Base-by-base conservation (phyloP, 2,329 filamentous ascomycete genomes). In the Esteya vermicola region DNA sequence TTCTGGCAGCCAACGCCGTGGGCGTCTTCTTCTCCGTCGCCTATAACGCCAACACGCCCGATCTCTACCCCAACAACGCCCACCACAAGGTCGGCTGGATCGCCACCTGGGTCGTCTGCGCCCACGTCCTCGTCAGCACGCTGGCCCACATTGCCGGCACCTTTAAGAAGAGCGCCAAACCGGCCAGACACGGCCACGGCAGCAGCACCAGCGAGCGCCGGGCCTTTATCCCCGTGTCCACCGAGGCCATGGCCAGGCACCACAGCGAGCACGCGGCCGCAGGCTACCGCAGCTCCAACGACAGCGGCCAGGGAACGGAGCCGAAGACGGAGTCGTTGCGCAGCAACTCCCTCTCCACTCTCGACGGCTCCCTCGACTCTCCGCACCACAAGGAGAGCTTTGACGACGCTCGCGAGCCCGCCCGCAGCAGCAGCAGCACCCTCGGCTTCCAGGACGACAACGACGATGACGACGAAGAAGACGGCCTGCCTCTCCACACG, bases 61-160 rank as follows among this genome's bases (percentile, higher is more conserved):
- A 94, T 53, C 63, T 95, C 19, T 95, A 94, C 55, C 77, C 78
- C 25, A 79, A 82, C 54, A 93, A 93, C 54, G 74, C 81, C n/a
- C 88, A 95, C 57, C 78, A 86, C 62, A 86, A 83, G 57, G 70
- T 89, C 33, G 86, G 86, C 40, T 96, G 89, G 89, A 67, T 84
- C 32, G 69, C 81, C 23, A 89, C 81, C 4, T 81, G 75, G 66
- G 65, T 88, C 4, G 67, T 82, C 10, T 68, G 67, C 39, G 75
- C 70, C 0, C 89, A 94, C 61, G 68, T 81, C 14, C 51, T 81
- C 30, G 63, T 93, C 54, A 73, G 75, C 36, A 55, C 85, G 40
- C 60, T 85, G 35, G 76, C 77, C 39, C 62, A 68, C 32, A 72
- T 81, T 45, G 67, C 70, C 5, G 67, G 68, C 14, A 58, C 58